Evolutionary conservation across 2,329 filamentous ascomycete species (phyloP).

Genomic region (Fusarium circinatum): DNA sequence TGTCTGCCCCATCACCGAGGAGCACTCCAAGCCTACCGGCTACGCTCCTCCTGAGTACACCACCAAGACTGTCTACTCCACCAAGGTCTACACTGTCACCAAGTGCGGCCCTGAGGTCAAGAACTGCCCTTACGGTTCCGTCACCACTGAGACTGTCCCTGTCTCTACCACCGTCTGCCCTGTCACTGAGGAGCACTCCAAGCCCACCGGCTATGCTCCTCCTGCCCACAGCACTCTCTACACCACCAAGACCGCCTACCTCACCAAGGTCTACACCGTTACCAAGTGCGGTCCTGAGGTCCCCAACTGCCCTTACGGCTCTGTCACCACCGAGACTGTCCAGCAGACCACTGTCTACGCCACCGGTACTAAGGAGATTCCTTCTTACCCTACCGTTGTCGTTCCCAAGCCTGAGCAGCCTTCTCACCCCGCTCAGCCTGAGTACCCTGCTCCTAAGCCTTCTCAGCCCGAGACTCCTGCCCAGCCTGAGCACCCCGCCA

Average conservation of each 20-base stretch:
- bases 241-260: constrained; percentile 47
- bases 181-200: constrained; percentile 24
- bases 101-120: constrained; percentile 43
- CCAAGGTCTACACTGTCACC: constrained; percentile 48
- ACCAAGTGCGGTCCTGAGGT: constrained; percentile 46
- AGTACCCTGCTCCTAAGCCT: constrained; percentile 8
- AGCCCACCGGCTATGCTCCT: constrained; percentile 29
- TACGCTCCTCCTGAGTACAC: constrained; percentile 48
- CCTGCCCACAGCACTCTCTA: constrained; percentile 41
- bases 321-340: constrained; percentile 41
- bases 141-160: constrained; percentile 38
- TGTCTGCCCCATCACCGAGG: constrained; percentile 33
- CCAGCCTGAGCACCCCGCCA: constrained; percentile 8
- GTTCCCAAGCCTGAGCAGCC: constrained; percentile 23
- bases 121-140: constrained; percentile 46
- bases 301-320: constrained; percentile 47
- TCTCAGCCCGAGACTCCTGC: not conserved
- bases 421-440: constrained; percentile 11
- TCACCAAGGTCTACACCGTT: constrained; percentile 49
- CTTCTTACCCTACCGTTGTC: constrained; percentile 31
- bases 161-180: constrained; percentile 12
- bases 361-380: constrained; percentile 30
- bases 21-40: constrained; percentile 28
- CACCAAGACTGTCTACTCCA: constrained; percentile 44
- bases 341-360: constrained; percentile 25